These are phyloP conservation scores for Melanomma pulvis-pyrius DNA, from an alignment of 495 filamentous ascomycete species.

Conservation along the genomic window DNA sequence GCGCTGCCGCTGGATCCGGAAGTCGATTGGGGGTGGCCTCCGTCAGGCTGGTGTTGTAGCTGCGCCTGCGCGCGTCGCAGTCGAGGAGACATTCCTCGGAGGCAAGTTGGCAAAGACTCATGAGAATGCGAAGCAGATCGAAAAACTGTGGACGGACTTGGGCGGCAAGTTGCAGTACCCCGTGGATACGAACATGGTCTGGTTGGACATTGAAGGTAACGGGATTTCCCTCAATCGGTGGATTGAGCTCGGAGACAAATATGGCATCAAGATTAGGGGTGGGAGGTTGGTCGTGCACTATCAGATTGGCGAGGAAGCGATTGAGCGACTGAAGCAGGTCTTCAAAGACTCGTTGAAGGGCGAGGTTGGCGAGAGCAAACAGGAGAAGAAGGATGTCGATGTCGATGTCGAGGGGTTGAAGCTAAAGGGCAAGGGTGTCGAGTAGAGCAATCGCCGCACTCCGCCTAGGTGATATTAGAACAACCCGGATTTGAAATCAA, in stretches of 20 bases:
- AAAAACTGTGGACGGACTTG: slow-evolving; percentile 50
- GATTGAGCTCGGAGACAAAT: slow-evolving; percentile 53
- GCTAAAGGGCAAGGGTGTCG: slow-evolving; percentile 21
- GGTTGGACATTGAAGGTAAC: slow-evolving; percentile 71
- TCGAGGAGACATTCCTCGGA: slow-evolving; percentile 72
- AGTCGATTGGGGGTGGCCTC: slow-evolving; percentile 81
- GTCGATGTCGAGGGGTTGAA: slow-evolving; percentile 20
- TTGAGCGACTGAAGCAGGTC: slow-evolving; percentile 52
- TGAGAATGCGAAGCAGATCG: slow-evolving; percentile 65
- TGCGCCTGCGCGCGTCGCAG: slow-evolving; percentile 59
- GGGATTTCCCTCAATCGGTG: slow-evolving; percentile 52
- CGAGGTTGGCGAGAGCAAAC: slow-evolving; percentile 18
- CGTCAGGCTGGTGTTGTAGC: slow-evolving; percentile 69
- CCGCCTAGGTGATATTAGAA: no score
- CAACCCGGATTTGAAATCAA: neutral
- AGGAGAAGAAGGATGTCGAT: slow-evolving; percentile 16
- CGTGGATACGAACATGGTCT: slow-evolving; percentile 92
- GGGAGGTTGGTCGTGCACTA: slow-evolving; percentile 66
- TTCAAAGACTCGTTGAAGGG: slow-evolving; percentile 33
- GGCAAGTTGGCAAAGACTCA: slow-evolving; percentile 68
- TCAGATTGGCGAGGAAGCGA: slow-evolving; percentile 60
- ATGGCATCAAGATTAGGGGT: slow-evolving; percentile 57
- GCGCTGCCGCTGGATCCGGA: slow-evolving; percentile 76
- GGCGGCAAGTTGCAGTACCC: slow-evolving; percentile 63
- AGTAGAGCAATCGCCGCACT: no score